Evolutionary conservation across 164 flowering plant genomes (phyloP).

Genomic region (Buxus sempervirens): DNA sequence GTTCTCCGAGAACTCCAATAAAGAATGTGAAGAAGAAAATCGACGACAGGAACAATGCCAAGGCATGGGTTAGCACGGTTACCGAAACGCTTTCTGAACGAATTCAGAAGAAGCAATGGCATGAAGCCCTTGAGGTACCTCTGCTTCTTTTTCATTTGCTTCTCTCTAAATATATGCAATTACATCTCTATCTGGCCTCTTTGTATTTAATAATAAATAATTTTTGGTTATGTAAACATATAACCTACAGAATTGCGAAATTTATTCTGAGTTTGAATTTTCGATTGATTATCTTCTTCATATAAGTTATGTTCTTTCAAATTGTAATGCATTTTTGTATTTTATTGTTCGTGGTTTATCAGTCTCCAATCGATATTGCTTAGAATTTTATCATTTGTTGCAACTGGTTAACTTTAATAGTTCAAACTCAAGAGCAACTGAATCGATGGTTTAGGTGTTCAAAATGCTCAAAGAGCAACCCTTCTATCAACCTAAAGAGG

Average conservation of each 20-base stretch:
- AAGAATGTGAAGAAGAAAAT: constrained; percentile 82
- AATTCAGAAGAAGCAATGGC: constrained; percentile 75
- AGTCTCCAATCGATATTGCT: not conserved
- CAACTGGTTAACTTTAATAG: not conserved
- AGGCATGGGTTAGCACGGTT: constrained; percentile 83
- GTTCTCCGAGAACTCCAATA: constrained; percentile 37
- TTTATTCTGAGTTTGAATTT: too few species aligned
- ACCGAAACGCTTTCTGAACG: constrained; percentile 67
- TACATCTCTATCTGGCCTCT: not conserved
- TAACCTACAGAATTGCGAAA: not conserved
- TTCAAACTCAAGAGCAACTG: not conserved
- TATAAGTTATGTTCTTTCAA: too few species aligned
- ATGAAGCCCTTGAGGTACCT: constrained; percentile 67
- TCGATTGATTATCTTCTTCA: too few species aligned
- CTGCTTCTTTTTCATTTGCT: not conserved
- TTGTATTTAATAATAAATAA: too few species aligned
- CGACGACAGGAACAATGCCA: constrained; percentile 54
- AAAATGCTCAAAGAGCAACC: constrained; percentile 83
- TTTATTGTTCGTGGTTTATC: not conserved
- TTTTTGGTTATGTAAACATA: too few species aligned
- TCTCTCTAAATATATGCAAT: not conserved
- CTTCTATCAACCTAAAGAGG: constrained; percentile 81
- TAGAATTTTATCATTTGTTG: too few species aligned
- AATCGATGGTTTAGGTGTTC: constrained; percentile 48
- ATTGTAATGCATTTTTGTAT: too few species aligned